Base-by-base conservation (phyloP, 345 rosid species). In the sweet orange (Citrus sinensis) region DNA sequence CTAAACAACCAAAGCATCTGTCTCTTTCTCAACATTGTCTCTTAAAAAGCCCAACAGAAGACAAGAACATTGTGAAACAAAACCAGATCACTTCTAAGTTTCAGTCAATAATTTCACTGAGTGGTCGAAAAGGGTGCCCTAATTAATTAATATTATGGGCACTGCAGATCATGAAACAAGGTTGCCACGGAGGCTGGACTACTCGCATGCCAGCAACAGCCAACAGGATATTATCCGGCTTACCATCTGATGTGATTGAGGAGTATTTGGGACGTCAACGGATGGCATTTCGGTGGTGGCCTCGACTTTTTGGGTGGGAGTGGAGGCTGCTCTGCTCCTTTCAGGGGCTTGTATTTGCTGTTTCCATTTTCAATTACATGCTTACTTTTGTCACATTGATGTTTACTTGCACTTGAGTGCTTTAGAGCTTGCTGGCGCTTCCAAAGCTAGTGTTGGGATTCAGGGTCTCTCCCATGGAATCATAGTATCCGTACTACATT, bases 391-490 rank as follows among this genome's bases (percentile, higher is more conserved):
- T 86, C 49, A 91, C 98, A 2, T 79, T 88, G 13, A 87, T 92
- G 90, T 95, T 95, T 80, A 75, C 86, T 0, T 98, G 98, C 97
- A 92, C 77, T 80, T 93, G 72, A 92, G 98, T 22, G 69, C 94
- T 1, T 66, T 90, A 37, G 86, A 92, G 86, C 92, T 95, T n/a
- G 98, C 97, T 0, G 98, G 97, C 5, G 98, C 96, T 68, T 91
- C 98, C 7, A 84, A 91, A 37, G 94, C 98, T 39, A 87, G 86
- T 56, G 95, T 93, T 2, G 98, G 98, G 19, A 92, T 93, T 66
- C 98, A 92, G 79, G 98, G 98, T 46, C 97, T 95, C 62, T 93
- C 98, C 77, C 91, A 93, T 73, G 98, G 98, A 29, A 88, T 95
- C 35, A 93, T 92, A 95, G 95, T 92, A 85, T 6, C 63, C 9